Conservation (phyloP, 352 stramenopile genomes). For the Globisporangium recalcitrans region DNA sequence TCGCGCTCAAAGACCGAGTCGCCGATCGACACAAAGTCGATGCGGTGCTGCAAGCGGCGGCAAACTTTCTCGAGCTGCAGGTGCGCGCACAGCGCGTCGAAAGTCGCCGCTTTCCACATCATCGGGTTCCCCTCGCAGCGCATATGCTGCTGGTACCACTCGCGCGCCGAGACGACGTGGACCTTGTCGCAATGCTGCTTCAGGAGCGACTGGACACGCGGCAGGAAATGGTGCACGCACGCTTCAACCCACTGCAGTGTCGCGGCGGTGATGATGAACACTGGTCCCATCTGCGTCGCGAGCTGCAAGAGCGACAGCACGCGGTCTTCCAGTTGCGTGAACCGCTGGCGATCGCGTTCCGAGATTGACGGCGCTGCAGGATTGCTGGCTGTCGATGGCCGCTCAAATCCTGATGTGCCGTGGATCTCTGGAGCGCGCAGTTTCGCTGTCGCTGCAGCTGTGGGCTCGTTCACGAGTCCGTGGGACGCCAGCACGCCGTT, state of each 20-base stretch:
- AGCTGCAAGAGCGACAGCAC: conserved; percentile 36
- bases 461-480: conserved; percentile 31
- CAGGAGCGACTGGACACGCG: conserved; percentile 35
- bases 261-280: conserved; percentile 65
- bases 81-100: conserved; percentile 46
- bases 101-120: conserved; percentile 49
- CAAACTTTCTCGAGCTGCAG: conserved; percentile 41
- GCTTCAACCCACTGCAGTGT: conserved; percentile 46
- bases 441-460: not conserved
- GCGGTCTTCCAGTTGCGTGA: conserved; percentile 35
- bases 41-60: conserved; percentile 16
- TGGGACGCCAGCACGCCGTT: conserved; percentile 37
- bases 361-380: conserved; percentile 3
- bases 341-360: conserved; percentile 18
- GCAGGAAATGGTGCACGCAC: conserved; percentile 40
- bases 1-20: conserved; percentile 53
- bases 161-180: conserved; percentile 51
- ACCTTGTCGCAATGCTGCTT: conserved; percentile 26
- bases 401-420: not conserved
- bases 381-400: not conserved
- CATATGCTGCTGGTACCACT: conserved; percentile 48
- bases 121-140: conserved; percentile 28
- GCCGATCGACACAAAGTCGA: conserved; percentile 52
- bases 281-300: conserved; percentile 34
- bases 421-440: not conserved